Percentiles rank a stretch among this genome's conserved stretches.
Evolutionary conservation across 2,329 filamentous ascomycete genomes (phyloP).

Genomic region (Stemphylium beticola): DNA sequence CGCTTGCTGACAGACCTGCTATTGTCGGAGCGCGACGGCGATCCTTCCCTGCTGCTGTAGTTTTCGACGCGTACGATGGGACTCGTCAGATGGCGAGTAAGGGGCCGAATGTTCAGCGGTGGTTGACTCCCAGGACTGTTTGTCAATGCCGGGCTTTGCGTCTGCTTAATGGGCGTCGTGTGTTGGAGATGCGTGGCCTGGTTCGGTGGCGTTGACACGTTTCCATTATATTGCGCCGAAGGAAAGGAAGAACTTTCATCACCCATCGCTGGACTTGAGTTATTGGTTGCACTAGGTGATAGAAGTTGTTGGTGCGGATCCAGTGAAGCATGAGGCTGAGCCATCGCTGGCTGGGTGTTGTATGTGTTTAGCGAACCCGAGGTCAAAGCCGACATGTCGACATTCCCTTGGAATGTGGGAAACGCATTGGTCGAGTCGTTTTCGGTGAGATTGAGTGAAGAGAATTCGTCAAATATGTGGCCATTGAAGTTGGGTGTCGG

Average conservation of each 20-base stretch:
- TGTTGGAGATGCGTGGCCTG: conserved; percentile 27
- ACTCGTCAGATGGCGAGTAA: conserved; percentile 43
- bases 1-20: conserved; percentile 44
- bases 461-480: conserved; percentile 39
- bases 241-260: conserved; percentile 33
- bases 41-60: conserved; percentile 45
- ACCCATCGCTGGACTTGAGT: conserved; percentile 45
- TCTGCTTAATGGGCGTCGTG: conserved; percentile 42
- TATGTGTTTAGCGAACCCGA: conserved; percentile 36
- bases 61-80: conserved; percentile 50
- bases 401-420: conserved; percentile 29
- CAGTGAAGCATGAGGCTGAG: conserved; percentile 28
- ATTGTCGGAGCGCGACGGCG: conserved; percentile 42
- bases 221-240: conserved; percentile 27
- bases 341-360: conserved; percentile 35
- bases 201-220: conserved; percentile 38
- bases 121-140: conserved; percentile 43
- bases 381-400: conserved; percentile 39
- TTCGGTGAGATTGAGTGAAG: conserved; percentile 40
- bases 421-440: conserved; percentile 28
- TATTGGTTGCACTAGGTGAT: conserved; percentile 45
- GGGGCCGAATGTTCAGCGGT: conserved; percentile 36
- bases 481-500: conserved; percentile 41
- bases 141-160: conserved; percentile 48
- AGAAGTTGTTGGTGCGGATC: conserved; percentile 42